phyloP scores from a whole-genome alignment of 2,329 filamentous ascomycete species.

The Mycosphaerelloides madeirae region DNA sequence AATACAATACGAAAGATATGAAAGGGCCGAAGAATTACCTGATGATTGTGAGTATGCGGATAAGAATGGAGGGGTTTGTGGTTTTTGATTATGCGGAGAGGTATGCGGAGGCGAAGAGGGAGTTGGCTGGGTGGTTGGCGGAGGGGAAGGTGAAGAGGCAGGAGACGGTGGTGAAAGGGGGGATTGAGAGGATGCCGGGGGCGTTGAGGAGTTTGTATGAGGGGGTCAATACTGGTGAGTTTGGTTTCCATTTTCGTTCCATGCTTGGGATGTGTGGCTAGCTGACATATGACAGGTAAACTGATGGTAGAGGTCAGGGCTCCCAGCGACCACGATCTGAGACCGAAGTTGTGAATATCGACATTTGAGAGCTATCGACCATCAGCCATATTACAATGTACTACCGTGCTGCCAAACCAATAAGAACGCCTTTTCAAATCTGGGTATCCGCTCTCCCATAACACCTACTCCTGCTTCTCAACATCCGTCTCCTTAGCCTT shows the following conservation, averaged over 20 bases:
- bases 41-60: constrained; percentile 52
- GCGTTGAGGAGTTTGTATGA: constrained; percentile 46
- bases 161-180: constrained; percentile 45
- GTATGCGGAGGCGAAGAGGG: constrained; percentile 52
- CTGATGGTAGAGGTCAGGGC: constrained; percentile 20
- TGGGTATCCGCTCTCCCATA: too few species aligned
- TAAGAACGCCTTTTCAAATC: too few species aligned
- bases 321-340: constrained; percentile 4
- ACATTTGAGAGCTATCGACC: too few species aligned
- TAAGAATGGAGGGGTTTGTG: constrained; percentile 66
- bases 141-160: constrained; percentile 53
- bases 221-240: constrained; percentile 45
- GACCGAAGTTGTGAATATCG: constrained; percentile 10
- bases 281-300: constrained; percentile 9
- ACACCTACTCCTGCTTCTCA: constrained; percentile 21
- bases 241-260: constrained; percentile 12
- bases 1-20: constrained; percentile 54
- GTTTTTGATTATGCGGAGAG: constrained; percentile 62
- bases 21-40: constrained; percentile 54
- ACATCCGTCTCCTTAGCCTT: constrained; percentile 15
- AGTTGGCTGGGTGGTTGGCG: constrained; percentile 52
- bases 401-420: too few species aligned
- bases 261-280: not conserved
- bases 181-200: constrained; percentile 46
- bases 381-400: not conserved